Evolutionary conservation across 805 yeast species (phyloP), one percentile per base, ranked within the genome.

Genomic region (Metahyphopichia silvanorum): DNA sequence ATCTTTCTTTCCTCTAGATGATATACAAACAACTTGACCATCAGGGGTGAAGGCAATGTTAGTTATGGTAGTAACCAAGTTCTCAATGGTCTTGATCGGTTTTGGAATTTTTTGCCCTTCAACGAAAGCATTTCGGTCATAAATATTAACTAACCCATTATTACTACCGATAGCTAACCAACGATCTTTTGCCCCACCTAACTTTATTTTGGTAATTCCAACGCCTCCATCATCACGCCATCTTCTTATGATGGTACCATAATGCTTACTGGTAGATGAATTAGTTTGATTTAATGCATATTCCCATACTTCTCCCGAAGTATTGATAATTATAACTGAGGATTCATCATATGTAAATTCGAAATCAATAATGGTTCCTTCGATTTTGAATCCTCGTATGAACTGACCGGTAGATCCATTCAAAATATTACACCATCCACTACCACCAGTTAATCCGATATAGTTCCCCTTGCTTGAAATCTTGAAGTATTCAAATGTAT

Each of bases 211-310:
- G 1, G 98, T 88, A 33, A 87, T 77, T 15, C 95, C 95, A 20
- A 85, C 70, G 18, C 95, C 95, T 13, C 89, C 80, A 28, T 79
- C 82, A 54, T 93, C 98, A 27, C 71, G 70, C 98, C 98, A 93
- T 49, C 78, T 77, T 37, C 70, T 68, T 3, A 72, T 34, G 12
- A 86, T 71, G 40, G 72, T 64, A 22, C 75, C 70, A 19, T 35
- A 33, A 10, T 24, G 21, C 22, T 38, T 35, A 16, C 5, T 27
- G 31, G 16, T 33, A 24, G n/a, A 32, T 27, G 10, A 24, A 33
- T 6, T 19, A 12, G 40, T 75, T 4, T 34, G 17, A 5, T 39
- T 41, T 31, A 63, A 40, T 12, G 44, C 57, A 63, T 86, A 93
- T 50, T 87, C 96, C 93, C 95, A 89, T 3, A 93, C 76, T 40